Conservation (phyloP, 257 asterid species). For the Solanum chmielewskii region DNA sequence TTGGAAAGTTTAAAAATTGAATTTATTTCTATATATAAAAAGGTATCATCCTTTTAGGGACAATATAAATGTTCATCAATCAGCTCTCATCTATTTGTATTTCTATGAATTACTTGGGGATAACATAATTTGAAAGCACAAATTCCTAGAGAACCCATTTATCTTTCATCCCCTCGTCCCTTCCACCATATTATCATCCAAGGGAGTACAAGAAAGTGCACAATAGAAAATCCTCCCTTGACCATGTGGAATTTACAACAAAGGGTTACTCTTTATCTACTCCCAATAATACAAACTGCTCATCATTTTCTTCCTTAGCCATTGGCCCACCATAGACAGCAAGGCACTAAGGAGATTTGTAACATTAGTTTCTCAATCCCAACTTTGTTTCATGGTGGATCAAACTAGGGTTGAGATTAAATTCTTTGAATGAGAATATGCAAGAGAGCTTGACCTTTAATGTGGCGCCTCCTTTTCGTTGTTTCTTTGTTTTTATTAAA, state of each 20-base stretch:
- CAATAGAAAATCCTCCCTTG: not conserved
- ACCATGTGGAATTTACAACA: not conserved
- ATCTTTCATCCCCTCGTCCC: not conserved
- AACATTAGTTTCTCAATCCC: not conserved
- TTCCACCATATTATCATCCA: not conserved
- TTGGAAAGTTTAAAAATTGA: not conserved
- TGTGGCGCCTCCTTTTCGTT: not conserved
- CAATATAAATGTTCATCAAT: not conserved
- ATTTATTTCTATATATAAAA: not conserved
- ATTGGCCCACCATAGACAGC: not conserved
- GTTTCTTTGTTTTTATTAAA: not conserved
- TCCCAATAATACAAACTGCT: not conserved
- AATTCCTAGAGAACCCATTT: not conserved
- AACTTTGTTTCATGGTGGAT: not conserved
- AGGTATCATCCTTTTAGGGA: not conserved
- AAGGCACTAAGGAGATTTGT: not conserved
- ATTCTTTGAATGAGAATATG: not conserved
- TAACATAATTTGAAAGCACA: not conserved
- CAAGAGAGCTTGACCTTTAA: not conserved
- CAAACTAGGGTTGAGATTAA: not conserved
- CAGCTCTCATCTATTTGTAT: not conserved
- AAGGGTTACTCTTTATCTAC: not conserved
- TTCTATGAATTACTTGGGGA: not conserved
- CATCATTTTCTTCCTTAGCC: not conserved
- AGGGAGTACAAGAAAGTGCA: not conserved